phyloP scores from a whole-genome alignment of 805 yeast species.

The Starmerella davenportii region DNA sequence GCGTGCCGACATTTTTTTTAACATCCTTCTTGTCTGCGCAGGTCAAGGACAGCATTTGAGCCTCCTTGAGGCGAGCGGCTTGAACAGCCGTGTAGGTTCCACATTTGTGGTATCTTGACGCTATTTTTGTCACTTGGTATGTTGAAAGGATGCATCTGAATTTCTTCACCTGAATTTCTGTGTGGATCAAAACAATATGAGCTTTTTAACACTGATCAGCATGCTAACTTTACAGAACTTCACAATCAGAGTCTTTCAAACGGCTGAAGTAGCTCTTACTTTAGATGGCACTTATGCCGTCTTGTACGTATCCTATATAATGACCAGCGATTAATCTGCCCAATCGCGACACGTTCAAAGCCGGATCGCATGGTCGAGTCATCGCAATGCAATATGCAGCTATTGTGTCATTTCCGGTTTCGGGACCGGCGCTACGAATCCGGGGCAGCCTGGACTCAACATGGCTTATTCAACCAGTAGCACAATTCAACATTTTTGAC shows the following conservation, averaged over 20 bases:
- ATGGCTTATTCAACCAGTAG: neutral
- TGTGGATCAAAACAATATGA: conserved; percentile 22
- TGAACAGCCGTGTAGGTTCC: neutral
- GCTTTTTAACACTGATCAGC: conserved; percentile 31
- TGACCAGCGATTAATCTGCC: no score
- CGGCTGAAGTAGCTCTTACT: neutral
- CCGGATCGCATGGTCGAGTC: no score
- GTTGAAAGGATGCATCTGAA: conserved; percentile 25
- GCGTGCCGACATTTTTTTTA: neutral
- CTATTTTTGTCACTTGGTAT: conserved; percentile 8
- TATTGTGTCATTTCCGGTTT: neutral
- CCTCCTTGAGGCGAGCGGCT: neutral
- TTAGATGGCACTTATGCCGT: no score
- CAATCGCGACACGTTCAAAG: no score
- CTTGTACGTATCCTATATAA: no score
- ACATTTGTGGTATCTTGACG: neutral
- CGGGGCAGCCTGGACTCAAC: neutral
- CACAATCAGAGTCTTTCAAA: neutral
- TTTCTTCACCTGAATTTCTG: conserved; percentile 26
- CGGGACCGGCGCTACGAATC: neutral
- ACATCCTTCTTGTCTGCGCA: neutral
- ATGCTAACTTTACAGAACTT: conserved; percentile 10
- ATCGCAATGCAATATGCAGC: neutral
- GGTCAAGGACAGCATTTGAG: neutral
- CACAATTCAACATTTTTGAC: neutral